phyloP scores from a whole-genome alignment of 2,329 filamentous ascomycete genomes.

The Corniculantispora saksenae region DNA sequence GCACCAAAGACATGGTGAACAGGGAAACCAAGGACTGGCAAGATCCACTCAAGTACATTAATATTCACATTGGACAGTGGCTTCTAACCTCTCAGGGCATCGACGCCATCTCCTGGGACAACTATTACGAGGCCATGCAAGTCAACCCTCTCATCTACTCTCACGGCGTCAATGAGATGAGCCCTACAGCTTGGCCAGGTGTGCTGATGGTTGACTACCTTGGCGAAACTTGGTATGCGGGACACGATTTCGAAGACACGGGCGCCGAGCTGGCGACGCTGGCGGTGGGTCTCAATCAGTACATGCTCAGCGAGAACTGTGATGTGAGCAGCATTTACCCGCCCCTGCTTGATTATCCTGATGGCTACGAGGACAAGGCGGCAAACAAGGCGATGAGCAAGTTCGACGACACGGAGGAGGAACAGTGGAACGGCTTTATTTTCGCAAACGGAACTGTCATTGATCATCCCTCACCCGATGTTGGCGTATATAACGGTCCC shows the following conservation, averaged over 20 bases:
- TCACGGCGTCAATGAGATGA: constrained; percentile 31
- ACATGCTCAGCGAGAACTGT: constrained; percentile 36
- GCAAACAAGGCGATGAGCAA: not conserved
- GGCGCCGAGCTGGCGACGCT: constrained; percentile 33
- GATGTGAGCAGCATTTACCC: constrained; percentile 23
- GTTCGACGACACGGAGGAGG: not conserved
- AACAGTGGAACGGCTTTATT: constrained; percentile 30
- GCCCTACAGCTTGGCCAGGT: constrained; percentile 30
- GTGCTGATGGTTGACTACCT: constrained; percentile 34
- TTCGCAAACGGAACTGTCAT: constrained; percentile 32
- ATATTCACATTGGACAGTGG: constrained; percentile 33
- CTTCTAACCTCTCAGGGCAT: constrained; percentile 26
- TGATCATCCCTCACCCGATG: constrained; percentile 11
- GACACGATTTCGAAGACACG: constrained; percentile 27
- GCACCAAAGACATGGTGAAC: constrained; percentile 26
- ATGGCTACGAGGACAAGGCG: not conserved
- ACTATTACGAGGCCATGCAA: constrained; percentile 30
- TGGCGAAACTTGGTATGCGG: constrained; percentile 28
- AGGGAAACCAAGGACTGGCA: constrained; percentile 25
- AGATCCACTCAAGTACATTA: constrained; percentile 20
- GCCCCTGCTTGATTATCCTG: constrained; percentile 23
- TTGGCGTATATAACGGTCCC: no score
- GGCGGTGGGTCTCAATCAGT: constrained; percentile 32
- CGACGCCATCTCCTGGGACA: constrained; percentile 16
- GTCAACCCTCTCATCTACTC: constrained; percentile 36